These are phyloP conservation scores for Lipomyces spencermartinsiae DNA, from an alignment of 805 yeast species.

Conservation along the genomic window DNA sequence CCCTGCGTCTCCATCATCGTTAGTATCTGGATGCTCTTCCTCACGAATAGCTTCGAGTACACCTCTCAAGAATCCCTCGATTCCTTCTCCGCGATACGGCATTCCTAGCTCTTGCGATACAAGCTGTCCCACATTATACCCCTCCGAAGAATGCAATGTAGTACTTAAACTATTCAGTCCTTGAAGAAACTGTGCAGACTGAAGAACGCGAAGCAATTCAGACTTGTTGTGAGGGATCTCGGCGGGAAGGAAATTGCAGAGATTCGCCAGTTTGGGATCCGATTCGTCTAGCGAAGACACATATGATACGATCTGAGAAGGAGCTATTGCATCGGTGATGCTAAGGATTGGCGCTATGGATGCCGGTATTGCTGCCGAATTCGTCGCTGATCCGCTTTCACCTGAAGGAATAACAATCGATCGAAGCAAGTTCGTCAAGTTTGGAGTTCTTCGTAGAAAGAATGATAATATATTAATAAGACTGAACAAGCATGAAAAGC, in stretches of 20 bases:
- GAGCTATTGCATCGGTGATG: constrained; percentile 29
- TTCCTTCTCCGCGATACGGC: constrained; percentile 62
- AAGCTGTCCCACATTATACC: constrained; percentile 51
- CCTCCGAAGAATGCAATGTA: constrained; percentile 53
- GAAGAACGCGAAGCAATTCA: constrained; percentile 53
- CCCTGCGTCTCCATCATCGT: not conserved
- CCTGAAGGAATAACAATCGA: constrained; percentile 31
- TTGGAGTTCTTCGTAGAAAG: constrained; percentile 18
- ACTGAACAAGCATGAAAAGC: constrained; percentile 9
- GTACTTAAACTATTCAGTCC: constrained; percentile 52
- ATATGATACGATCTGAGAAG: constrained; percentile 22
- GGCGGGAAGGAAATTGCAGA: constrained; percentile 54
- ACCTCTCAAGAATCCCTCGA: constrained; percentile 57
- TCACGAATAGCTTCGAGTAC: constrained; percentile 43
- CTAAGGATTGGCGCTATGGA: constrained; percentile 22
- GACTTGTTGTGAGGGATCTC: constrained; percentile 49
- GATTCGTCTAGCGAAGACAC: constrained; percentile 19
- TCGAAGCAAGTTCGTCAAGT: constrained; percentile 25
- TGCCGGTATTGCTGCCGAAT: constrained; percentile 5
- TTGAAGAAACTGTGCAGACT: constrained; percentile 57
- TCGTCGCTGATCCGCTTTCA: constrained; percentile 2
- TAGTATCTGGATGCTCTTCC: not conserved
- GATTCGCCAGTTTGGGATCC: constrained; percentile 47
- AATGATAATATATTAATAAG: constrained; percentile 20
- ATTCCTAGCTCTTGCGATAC: constrained; percentile 57